Percentiles rank a stretch among this genome's conserved stretches.
Conservation (phyloP, 768 basidiomycete genomes). For the Amylocystis lapponica region DNA sequence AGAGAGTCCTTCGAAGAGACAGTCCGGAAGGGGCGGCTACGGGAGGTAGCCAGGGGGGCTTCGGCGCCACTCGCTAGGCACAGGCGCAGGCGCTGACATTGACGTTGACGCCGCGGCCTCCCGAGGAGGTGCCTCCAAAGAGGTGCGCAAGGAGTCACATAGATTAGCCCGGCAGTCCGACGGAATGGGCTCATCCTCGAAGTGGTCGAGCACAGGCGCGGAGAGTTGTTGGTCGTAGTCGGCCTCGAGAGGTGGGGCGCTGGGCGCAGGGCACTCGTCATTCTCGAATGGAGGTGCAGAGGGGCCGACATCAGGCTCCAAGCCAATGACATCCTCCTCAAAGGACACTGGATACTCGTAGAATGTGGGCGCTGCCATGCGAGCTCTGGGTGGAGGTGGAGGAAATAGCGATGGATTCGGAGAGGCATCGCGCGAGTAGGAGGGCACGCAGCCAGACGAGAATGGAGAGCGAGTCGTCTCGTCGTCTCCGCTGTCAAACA, state of each 20-base stretch:
- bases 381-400: conserved; percentile 19
- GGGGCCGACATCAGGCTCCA: conserved; percentile 12
- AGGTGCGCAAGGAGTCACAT: not conserved
- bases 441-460: conserved; percentile 5
- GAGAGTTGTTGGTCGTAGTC: too few relatives aligned
- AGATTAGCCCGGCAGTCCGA: too few relatives aligned
- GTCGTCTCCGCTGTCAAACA: conserved; percentile 6
- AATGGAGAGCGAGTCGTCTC: not conserved
- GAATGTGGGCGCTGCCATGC: conserved; percentile 17
- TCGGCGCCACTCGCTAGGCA: too few relatives aligned
- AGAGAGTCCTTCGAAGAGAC: too few relatives aligned
- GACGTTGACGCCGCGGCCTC: too few relatives aligned
- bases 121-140: too few relatives aligned
- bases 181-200: too few relatives aligned
- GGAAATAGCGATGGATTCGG: conserved; percentile 15
- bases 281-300: conserved; percentile 20
- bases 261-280: not conserved
- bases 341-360: conserved; percentile 23
- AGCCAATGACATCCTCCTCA: conserved; percentile 18
- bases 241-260: conserved; percentile 3
- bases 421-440: conserved; percentile 13
- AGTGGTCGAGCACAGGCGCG: too few relatives aligned
- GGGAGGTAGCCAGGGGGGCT: too few relatives aligned
- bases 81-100: too few relatives aligned
- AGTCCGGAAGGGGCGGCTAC: too few relatives aligned